These are phyloP conservation scores for Myxozyma lipomycoides DNA, from an alignment of 805 yeast genomes.

Conservation along the genomic window DNA sequence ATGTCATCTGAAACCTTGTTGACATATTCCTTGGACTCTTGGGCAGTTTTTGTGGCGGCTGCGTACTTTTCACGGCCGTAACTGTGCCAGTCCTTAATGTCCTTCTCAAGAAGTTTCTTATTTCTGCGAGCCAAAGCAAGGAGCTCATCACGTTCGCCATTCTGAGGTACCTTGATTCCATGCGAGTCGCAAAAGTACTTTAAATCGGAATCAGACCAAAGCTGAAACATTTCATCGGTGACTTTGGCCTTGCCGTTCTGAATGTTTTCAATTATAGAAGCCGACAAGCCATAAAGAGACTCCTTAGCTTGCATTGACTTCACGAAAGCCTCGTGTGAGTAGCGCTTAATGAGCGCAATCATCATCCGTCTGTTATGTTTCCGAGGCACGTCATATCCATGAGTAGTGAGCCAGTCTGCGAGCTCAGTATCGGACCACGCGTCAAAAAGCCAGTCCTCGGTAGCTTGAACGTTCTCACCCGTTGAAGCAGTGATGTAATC, in stretches of 20 bases:
- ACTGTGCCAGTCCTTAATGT: slow-evolving; percentile 28
- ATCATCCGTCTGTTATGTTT: slow-evolving; percentile 17
- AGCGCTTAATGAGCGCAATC: slow-evolving; percentile 12
- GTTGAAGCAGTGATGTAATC: slow-evolving; percentile 17
- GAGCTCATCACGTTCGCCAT: slow-evolving; percentile 14
- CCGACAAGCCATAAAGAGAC: slow-evolving; percentile 34
- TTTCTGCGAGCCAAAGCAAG: slow-evolving; percentile 34
- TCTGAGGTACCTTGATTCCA: slow-evolving; percentile 32
- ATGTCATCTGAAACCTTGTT: slow-evolving; percentile 16
- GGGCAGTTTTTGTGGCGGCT: slow-evolving; percentile 8
- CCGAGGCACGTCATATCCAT: slow-evolving; percentile 24
- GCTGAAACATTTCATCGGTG: slow-evolving; percentile 38
- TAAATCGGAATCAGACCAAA: slow-evolving; percentile 44
- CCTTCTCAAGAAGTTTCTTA: slow-evolving; percentile 35
- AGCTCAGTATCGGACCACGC: slow-evolving; percentile 30
- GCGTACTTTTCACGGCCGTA: slow-evolving; percentile 16
- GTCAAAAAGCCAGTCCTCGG: slow-evolving; percentile 29
- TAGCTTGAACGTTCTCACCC: neutral
- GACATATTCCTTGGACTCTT: slow-evolving; percentile 27
- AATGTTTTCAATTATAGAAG: slow-evolving; percentile 37
- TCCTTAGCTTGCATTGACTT: slow-evolving; percentile 6
- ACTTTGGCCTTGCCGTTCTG: slow-evolving; percentile 35
- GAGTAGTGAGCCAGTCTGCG: slow-evolving; percentile 20
- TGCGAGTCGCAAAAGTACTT: slow-evolving; percentile 44
- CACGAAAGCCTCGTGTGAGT: slow-evolving; percentile 16